Base-by-base conservation (phyloP, 1,284 basidiomycete species). In the Schizopora paradoxa region DNA sequence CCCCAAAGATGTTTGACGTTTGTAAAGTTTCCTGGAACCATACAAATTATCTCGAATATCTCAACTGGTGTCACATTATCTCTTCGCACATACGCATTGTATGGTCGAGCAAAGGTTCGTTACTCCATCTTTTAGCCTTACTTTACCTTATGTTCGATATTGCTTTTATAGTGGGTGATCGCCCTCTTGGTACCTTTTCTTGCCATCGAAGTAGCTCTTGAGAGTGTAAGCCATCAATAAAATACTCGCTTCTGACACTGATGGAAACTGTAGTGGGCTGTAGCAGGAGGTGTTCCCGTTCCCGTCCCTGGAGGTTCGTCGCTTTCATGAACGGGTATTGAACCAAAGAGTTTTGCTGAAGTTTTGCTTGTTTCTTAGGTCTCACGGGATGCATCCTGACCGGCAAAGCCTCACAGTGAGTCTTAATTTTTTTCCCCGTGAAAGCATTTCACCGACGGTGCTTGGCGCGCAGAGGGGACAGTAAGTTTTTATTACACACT, bases 1-100 rank as follows among this genome's bases (percentile, higher is more conserved):
- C n/a, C 18, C 16, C 25, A 7, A 14, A 48, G 47, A 33, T 48
- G 47, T 33, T 6, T 38, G 7, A 32, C 14, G 21, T 44, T 43
- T 31, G 48, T 49, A n/a, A 49, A 45, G 26, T 49, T 45, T 18
- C 48, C 48, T 14, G 48, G 48, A 8, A 34, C 26, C 6, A 49
- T 45, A 38, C 48, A 49, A 37, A 49, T 49, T 8, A 41, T 49
- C 11, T 34, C 37, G 13, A 49, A 49, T 23, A 34, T 49, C n/a
- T 28, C 48, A 22, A 44, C 48, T 5, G 48, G 48, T 5, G n/a
- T 37, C n/a, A 49, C 48, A 16, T 43, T 49, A n/a, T 31, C 43
- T 13, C 43, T 49, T 14, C 43, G 48, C 14, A 34, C 39, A 14
- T 49, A 45, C 21, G 48, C 48, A 14, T 39, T 49, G 2, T 49